Evolutionary conservation across 1,284 basidiomycete genomes (phyloP).

Genomic region (Pterula multifida): DNA sequence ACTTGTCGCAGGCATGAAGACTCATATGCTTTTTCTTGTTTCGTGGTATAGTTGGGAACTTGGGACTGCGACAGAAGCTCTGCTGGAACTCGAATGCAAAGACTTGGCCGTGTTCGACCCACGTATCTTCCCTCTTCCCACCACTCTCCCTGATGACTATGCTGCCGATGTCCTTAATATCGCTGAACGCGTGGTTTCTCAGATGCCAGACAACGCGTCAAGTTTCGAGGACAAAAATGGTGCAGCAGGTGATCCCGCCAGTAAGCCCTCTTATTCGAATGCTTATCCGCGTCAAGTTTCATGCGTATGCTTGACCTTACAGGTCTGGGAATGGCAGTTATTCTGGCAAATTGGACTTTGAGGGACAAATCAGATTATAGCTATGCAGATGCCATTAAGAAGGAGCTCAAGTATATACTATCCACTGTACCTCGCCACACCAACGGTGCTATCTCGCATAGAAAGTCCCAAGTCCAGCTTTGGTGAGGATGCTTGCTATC

Average conservation of each 20-base stretch:
- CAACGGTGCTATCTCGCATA: slow-evolving; percentile 58
- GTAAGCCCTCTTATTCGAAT: slow-evolving; percentile 18
- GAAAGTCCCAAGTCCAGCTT: slow-evolving; percentile 37
- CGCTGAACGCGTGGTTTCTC: slow-evolving; percentile 7
- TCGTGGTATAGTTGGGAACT: slow-evolving; percentile 60
- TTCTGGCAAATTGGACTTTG: slow-evolving; percentile 47
- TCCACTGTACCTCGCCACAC: slow-evolving; percentile 39
- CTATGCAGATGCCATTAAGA: slow-evolving; percentile 37
- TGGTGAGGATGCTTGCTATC: slow-evolving; percentile 23
- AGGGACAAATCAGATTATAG: slow-evolving; percentile 21
- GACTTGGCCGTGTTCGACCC: slow-evolving; percentile 39
- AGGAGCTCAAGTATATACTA: slow-evolving; percentile 51
- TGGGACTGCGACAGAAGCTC: slow-evolving; percentile 51
- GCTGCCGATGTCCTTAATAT: neutral
- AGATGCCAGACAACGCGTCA: slow-evolving; percentile 28
- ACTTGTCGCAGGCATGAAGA: slow-evolving; percentile 4
- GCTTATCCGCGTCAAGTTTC: neutral
- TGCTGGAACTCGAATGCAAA: slow-evolving; percentile 49
- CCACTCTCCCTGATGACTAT: slow-evolving; percentile 18
- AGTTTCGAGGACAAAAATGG: slow-evolving; percentile 27
- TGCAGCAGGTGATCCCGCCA: slow-evolving; percentile 61
- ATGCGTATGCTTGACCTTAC: neutral
- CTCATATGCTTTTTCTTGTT: neutral
- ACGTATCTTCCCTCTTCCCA: slow-evolving; percentile 24
- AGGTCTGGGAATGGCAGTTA: slow-evolving; percentile 49